These are phyloP conservation scores for Simmondsia chinensis DNA, from an alignment of 148 eudicot genomes.

Conservation along the genomic window DNA sequence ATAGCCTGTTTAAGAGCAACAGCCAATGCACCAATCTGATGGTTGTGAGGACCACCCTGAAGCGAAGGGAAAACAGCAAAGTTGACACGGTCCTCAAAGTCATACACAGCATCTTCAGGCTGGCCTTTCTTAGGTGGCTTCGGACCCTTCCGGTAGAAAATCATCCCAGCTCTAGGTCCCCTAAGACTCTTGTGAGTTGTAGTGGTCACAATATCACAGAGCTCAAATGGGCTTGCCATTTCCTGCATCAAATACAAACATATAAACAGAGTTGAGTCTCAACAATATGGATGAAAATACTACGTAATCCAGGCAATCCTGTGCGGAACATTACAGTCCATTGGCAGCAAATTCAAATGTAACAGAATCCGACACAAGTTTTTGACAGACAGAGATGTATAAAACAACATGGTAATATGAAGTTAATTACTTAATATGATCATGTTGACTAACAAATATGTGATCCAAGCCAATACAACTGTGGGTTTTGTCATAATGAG, in stretches of 20 bases:
- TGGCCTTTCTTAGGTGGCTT: slow-evolving; percentile 96
- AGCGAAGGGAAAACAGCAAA: slow-evolving; percentile 96
- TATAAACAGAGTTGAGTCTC: no score
- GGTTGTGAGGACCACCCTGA: slow-evolving; percentile 99
- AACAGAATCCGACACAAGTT: no score
- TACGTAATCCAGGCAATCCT: no score
- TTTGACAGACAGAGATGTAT: no score
- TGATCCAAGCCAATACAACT: no score
- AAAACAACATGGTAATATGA: no score
- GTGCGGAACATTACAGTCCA: no score
- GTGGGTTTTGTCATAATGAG: no score
- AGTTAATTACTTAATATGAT: no score
- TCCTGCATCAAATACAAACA: slow-evolving; percentile 52
- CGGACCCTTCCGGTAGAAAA: slow-evolving; percentile 94
- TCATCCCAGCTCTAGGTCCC: slow-evolving; percentile 97
- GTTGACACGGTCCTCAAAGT: slow-evolving; percentile 89
- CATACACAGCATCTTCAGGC: slow-evolving; percentile 84
- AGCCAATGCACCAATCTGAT: slow-evolving; percentile 94
- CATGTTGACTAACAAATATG: no score
- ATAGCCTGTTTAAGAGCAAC: slow-evolving; percentile 88
- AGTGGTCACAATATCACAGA: slow-evolving; percentile 87
- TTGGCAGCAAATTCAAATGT: no score
- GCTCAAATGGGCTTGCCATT: slow-evolving; percentile 92
- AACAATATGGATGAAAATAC: no score
- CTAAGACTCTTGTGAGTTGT: slow-evolving; percentile 95